Base-by-base conservation (phyloP, 148 eudicot species). In the Suaeda aralocaspica region DNA sequence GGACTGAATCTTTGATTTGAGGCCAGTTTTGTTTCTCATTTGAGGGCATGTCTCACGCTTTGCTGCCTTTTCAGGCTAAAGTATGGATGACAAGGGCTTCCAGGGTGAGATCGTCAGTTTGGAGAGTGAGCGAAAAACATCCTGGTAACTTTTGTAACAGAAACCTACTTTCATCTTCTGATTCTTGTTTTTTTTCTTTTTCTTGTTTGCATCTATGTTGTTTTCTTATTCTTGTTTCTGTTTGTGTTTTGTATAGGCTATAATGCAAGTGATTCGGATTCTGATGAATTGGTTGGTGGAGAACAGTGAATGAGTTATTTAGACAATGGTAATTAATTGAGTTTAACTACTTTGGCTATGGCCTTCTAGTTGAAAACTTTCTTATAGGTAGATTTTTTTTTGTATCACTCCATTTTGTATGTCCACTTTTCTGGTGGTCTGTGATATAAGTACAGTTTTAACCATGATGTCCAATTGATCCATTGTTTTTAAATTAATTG, bases 231-330 rank as follows among this genome's bases (percentile, higher is more conserved):
- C 29, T 62, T 9, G 62, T 19, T 31, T 60, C n/a, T 78, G 50
- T 70, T 64, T 41, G 72, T 53, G 65, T 34, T 74, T 34, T 58
- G 45, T 70, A 42, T 72, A 92, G 97, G 97, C 74, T 92, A 92
- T 74, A 89, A 92, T 86, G 92, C 89, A 45, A 92, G 96, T 82
- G 97, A 92, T 81, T 87, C 97, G 9, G 96, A 92, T 77, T 92
- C 97, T 28, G 96, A 90, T 68, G 92, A 86, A 45, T 42, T 76
- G 67, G 64, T 73, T 50, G 81, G 68, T 64, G 79, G 75, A 25
- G 81, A 77, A 58, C 86, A 84, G 8, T 72, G 49, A 67, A 29
- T 56, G 53, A 50, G 67, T 70, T 66, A 22, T 22, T 14, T 57
- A 33, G 65, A 34, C 67, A 68, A 61, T 75, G 66, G 60, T 63